Conservation (phyloP, 495 filamentous ascomycete species). For the Penicillium egyptiacum region DNA sequence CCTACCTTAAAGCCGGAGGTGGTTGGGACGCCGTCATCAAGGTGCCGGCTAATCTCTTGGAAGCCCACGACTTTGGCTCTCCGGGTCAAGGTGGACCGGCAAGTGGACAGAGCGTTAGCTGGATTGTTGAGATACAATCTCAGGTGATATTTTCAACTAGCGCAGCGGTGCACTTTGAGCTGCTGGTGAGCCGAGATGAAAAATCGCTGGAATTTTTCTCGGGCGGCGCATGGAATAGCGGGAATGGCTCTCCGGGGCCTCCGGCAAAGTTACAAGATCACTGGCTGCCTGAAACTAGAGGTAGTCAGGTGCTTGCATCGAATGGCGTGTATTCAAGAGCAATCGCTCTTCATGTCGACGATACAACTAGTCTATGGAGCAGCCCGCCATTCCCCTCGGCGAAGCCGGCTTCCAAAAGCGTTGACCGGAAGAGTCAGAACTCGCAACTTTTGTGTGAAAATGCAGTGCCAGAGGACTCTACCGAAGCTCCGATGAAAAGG, state of each 20-base stretch:
- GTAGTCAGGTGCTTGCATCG: slow-evolving; percentile 50
- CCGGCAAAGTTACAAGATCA: slow-evolving; percentile 76
- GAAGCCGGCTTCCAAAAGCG: slow-evolving; percentile 43
- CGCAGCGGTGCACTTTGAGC: slow-evolving; percentile 86
- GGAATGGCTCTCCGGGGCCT: slow-evolving; percentile 54
- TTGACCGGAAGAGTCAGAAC: slow-evolving; percentile 21
- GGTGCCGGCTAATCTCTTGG: slow-evolving; percentile 61
- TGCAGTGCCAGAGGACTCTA: background rate
- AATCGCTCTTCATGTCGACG: slow-evolving; percentile 74
- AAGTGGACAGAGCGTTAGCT: slow-evolving; percentile 61
- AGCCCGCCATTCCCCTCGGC: slow-evolving; percentile 74
- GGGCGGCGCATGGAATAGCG: slow-evolving; percentile 41
- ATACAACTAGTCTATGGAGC: slow-evolving; percentile 88
- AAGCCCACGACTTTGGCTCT: slow-evolving; percentile 24
- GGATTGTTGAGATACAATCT: slow-evolving; percentile 88
- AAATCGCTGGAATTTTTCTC: slow-evolving; percentile 70
- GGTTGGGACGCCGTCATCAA: slow-evolving; percentile 75
- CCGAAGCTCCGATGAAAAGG: slow-evolving; percentile 1
- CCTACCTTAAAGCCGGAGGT: slow-evolving; percentile 91
- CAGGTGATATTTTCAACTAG: slow-evolving; percentile 89
- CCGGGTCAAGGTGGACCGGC: slow-evolving; percentile 16
- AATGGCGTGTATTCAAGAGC: slow-evolving; percentile 81
- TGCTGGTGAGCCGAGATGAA: slow-evolving; percentile 82
- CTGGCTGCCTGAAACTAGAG: slow-evolving; percentile 48
- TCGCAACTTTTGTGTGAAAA: background rate